Conservation (phyloP, 768 basidiomycete genomes). For the Auricularia sp. region DNA sequence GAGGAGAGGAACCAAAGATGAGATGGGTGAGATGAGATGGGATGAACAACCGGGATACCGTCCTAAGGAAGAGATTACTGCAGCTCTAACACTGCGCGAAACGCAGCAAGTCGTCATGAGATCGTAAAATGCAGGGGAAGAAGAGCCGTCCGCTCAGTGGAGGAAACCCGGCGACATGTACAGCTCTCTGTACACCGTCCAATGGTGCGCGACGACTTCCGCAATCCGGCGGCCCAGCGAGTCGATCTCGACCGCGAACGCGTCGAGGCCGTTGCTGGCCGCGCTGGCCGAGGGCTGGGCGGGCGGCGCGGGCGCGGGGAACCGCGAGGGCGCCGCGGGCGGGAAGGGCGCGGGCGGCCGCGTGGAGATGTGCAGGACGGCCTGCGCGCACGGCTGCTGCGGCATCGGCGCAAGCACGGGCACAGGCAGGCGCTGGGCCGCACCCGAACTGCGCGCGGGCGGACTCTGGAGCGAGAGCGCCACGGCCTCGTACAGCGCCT, state of each 20-base stretch:
- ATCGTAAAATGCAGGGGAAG: too few species aligned
- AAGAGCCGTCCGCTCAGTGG: background rate
- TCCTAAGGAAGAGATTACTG: too few species aligned
- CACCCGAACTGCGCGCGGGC: background rate
- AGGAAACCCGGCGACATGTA: background rate
- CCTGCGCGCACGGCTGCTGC: background rate
- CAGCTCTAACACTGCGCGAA: too few species aligned
- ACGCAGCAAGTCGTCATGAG: too few species aligned
- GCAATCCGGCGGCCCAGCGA: background rate
- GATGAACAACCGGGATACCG: too few species aligned
- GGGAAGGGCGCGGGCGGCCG: background rate
- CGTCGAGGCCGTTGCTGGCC: background rate
- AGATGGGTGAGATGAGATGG: too few species aligned
- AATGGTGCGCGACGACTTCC: background rate
- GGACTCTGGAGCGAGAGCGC: conserved; percentile 3
- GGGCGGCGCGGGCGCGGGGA: background rate
- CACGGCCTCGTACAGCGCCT: conserved; percentile 53
- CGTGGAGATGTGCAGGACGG: background rate
- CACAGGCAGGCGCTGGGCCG: background rate
- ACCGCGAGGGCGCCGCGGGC: background rate
- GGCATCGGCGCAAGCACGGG: background rate
- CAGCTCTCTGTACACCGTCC: background rate
- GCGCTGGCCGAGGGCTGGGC: background rate
- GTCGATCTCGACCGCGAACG: background rate
- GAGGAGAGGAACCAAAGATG: too few species aligned